These are phyloP conservation scores for Escallonia herrerae DNA, from an alignment of 129 eudicot species.

Conservation along the genomic window DNA sequence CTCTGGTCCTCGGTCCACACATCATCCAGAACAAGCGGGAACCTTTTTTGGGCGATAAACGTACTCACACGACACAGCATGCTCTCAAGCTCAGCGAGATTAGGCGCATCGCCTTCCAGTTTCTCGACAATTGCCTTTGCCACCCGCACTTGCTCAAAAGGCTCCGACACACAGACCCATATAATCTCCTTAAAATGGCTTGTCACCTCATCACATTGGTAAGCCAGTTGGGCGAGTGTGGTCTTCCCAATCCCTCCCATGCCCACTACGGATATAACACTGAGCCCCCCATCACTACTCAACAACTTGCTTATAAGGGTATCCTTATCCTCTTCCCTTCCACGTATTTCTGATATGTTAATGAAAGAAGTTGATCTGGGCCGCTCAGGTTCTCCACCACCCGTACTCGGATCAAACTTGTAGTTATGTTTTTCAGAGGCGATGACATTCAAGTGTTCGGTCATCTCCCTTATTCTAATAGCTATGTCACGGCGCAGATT, in stretches of 20 bases:
- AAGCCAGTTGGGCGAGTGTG: constrained; percentile 45
- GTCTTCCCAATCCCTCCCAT: constrained; percentile 72
- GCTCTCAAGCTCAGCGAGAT: constrained; percentile 30
- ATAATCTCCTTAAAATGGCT: constrained; percentile 24
- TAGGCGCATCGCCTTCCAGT: constrained; percentile 10
- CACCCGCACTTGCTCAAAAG: constrained; percentile 25
- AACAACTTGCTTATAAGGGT: constrained; percentile 30
- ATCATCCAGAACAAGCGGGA: constrained; percentile 61
- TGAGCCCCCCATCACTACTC: constrained; percentile 2
- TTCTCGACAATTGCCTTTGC: constrained; percentile 46
- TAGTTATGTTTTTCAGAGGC: constrained; percentile 11
- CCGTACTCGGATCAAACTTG: neutral
- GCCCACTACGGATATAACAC: constrained; percentile 46
- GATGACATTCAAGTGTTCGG: constrained; percentile 15
- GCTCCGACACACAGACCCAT: constrained; percentile 68
- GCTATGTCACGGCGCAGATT: constrained; percentile 39
- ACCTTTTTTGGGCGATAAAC: constrained; percentile 18
- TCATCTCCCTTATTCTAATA: constrained; percentile 17
- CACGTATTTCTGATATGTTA: constrained; percentile 25
- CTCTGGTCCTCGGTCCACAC: constrained; percentile 37
- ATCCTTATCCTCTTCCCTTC: constrained; percentile 42
- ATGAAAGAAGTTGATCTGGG: constrained; percentile 23
- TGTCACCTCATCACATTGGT: constrained; percentile 16
- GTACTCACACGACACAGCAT: constrained; percentile 18
- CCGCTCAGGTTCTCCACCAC: neutral